Evolutionary conservation across 768 basidiomycete genomes (phyloP).

Genomic region (Tulasnella sp.): DNA sequence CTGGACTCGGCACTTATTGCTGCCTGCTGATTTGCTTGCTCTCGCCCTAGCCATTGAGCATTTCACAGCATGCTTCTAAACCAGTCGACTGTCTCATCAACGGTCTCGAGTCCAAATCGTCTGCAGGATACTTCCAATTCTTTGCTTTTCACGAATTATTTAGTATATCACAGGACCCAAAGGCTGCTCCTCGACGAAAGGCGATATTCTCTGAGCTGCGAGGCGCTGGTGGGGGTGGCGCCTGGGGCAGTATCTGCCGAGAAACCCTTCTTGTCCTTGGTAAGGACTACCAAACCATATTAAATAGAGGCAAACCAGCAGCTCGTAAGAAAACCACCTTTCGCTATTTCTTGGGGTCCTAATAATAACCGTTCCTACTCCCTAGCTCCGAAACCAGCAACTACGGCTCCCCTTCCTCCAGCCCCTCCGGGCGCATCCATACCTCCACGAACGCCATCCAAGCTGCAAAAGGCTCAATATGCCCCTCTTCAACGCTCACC

Average conservation of each 20-base stretch:
- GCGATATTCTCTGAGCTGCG: slow-evolving; percentile 67
- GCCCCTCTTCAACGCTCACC: slow-evolving; percentile 8
- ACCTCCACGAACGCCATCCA: not conserved
- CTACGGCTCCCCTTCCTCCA: not conserved
- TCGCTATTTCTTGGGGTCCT: not conserved
- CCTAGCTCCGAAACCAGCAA: not conserved
- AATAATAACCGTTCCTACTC: not conserved
- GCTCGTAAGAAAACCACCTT: not conserved
- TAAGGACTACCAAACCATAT: slow-evolving; percentile 61
- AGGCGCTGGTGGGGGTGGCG: slow-evolving; percentile 42
- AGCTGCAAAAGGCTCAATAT: slow-evolving; percentile 10
- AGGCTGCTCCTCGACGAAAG: slow-evolving; percentile 46
- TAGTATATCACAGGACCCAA: slow-evolving; percentile 46
- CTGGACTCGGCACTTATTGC: not conserved
- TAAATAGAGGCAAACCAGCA: slow-evolving; percentile 50
- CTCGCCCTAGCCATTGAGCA: slow-evolving; percentile 45
- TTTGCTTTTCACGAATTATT: slow-evolving; percentile 65
- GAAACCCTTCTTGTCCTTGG: slow-evolving; percentile 60
- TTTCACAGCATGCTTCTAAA: slow-evolving; percentile 47
- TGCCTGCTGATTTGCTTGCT: not conserved
- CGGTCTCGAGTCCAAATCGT: slow-evolving; percentile 54
- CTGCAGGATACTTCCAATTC: slow-evolving; percentile 43
- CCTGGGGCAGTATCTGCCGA: slow-evolving; percentile 60
- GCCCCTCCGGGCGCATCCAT: not conserved
- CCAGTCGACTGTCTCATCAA: slow-evolving; percentile 57